phyloP scores from a whole-genome alignment of 164 flowering plant genomes.

The Protea cynaroides region DNA sequence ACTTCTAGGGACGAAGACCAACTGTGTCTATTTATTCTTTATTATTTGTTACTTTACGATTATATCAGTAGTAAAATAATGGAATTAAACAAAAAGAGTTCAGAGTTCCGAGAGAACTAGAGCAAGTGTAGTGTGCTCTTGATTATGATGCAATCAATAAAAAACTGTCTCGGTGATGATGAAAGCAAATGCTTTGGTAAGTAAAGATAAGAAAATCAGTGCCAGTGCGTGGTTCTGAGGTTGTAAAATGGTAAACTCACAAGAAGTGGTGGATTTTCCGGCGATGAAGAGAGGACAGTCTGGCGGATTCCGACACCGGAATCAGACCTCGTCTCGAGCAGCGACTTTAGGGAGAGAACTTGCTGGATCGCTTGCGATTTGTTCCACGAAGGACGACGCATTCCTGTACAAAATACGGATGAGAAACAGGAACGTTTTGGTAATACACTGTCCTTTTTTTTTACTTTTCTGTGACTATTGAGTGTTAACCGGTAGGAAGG shows the following conservation, averaged over 20 bases:
- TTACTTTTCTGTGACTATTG: neutral
- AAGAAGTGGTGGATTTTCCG: constrained; percentile 10
- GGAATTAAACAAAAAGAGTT: no score
- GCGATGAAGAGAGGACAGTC: constrained; percentile 14
- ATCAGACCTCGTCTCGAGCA: constrained; percentile 44
- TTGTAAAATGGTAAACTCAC: constrained; percentile 11
- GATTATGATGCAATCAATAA: neutral
- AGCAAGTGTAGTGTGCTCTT: neutral
- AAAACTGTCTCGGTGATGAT: no score
- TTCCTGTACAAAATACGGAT: constrained; percentile 53
- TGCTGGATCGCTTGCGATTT: constrained; percentile 94
- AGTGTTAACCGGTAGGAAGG: constrained; percentile 4
- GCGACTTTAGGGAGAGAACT: constrained; percentile 65
- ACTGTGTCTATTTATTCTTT: neutral
- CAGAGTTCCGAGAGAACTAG: no score
- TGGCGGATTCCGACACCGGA: constrained; percentile 18
- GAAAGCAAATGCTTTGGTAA: no score
- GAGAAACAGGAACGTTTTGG: constrained; percentile 10
- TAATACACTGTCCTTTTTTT: neutral
- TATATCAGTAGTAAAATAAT: neutral
- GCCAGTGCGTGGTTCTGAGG: neutral
- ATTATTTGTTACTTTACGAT: neutral
- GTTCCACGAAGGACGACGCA: constrained; percentile 95
- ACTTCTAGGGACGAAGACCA: constrained; percentile 14
- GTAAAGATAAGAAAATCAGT: neutral